Evolutionary conservation across 2,329 filamentous ascomycete genomes (phyloP).

Genomic region (Penicillium paneum): DNA sequence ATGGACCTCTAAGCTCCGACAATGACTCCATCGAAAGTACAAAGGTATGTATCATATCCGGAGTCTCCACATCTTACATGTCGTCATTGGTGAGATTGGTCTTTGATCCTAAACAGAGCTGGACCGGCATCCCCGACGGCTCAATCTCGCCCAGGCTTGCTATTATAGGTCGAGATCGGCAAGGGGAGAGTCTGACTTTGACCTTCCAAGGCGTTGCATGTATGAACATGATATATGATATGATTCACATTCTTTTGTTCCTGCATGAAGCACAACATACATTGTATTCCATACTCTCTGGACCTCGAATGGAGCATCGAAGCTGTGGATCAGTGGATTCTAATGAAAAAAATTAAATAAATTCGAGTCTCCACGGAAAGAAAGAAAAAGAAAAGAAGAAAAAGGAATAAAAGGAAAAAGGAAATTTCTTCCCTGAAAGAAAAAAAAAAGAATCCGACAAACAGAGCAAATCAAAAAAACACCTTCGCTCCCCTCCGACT

Average conservation of each 20-base stretch:
- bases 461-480: conserved; percentile 39
- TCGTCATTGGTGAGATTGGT: neutral
- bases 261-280: neutral
- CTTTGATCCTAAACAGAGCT: neutral
- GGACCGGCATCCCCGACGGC: neutral
- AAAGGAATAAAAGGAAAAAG: conserved; percentile 1
- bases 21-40: neutral
- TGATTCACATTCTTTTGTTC: neutral
- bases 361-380: conserved; percentile 15
- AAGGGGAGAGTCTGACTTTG: neutral
- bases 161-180: neutral
- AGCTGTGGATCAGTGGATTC: conserved; percentile 1
- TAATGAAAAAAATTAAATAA: conserved; percentile 8
- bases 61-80: neutral
- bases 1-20: neutral
- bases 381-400: conserved; percentile 15
- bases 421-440: neutral
- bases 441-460: conserved; percentile 23
- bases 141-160: neutral
- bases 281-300: neutral
- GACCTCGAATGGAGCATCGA: too few relatives aligned
- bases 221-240: neutral
- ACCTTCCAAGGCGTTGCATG: neutral
- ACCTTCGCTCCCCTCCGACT: conserved; percentile 13
- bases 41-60: neutral